phyloP scores from a whole-genome alignment of 108 stramenopile species.

The Pseudonitzschia multistriata region DNA sequence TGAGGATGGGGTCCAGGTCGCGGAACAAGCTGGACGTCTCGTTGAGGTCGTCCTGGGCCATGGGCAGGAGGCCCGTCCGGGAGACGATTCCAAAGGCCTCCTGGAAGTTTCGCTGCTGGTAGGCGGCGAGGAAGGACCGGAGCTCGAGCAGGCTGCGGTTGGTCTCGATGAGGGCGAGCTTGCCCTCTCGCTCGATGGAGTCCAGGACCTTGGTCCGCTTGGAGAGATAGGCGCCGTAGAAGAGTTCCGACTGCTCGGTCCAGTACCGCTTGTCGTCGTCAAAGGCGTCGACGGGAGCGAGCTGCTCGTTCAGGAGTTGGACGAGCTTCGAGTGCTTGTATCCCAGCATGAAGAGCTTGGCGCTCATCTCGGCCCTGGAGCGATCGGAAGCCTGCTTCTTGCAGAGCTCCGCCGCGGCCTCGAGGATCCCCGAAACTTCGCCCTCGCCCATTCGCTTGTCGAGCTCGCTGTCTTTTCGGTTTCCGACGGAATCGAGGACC shows the following conservation, averaged over 20 bases:
- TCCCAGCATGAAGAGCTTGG: constrained; percentile 39
- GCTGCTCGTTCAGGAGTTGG: constrained; percentile 27
- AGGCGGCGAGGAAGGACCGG: constrained; percentile 60
- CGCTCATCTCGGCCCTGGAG: constrained; percentile 32
- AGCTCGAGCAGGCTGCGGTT: constrained; percentile 68
- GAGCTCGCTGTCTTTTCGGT: constrained; percentile 36
- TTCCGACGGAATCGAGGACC: constrained; percentile 29
- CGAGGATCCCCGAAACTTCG: constrained; percentile 11
- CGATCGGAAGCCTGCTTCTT: constrained; percentile 35
- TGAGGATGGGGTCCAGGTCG: constrained; percentile 35
- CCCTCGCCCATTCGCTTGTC: constrained; percentile 45
- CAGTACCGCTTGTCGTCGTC: constrained; percentile 51
- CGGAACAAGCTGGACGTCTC: constrained; percentile 36
- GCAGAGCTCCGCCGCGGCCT: constrained; percentile 46
- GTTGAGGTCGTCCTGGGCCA: constrained; percentile 31
- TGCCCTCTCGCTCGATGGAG: constrained; percentile 56
- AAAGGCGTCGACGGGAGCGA: constrained; percentile 23
- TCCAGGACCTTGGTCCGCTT: constrained; percentile 32
- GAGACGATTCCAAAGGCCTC: constrained; percentile 43
- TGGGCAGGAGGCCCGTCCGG: constrained; percentile 39
- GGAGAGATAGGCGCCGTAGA: constrained; percentile 60
- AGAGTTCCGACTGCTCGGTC: constrained; percentile 55
- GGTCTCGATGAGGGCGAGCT: constrained; percentile 47
- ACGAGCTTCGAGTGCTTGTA: constrained; percentile 34
- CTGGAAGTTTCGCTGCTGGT: constrained; percentile 49